These are phyloP conservation scores for Amanita inopinata DNA, from an alignment of 768 basidiomycete genomes.

Conservation along the genomic window DNA sequence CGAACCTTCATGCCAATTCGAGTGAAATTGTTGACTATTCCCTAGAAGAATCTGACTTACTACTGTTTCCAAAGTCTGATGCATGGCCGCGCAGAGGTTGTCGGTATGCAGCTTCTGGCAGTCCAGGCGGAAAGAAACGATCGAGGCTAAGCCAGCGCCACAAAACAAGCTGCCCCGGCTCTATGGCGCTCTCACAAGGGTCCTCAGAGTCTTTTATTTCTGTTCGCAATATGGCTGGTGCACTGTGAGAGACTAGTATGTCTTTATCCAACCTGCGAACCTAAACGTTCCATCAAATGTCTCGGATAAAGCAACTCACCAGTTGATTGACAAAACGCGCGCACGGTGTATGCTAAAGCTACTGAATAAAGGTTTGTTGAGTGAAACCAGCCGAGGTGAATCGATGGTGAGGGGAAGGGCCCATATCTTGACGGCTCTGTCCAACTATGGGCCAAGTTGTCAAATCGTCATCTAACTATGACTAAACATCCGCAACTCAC, in stretches of 20 bases:
- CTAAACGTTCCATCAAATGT: background rate
- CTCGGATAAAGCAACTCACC: slow-evolving; percentile 28
- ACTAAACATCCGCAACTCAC: slow-evolving; percentile 29
- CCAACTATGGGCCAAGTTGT: slow-evolving; percentile 36
- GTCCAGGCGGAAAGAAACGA: slow-evolving; percentile 48
- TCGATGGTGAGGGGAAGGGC: slow-evolving; percentile 30
- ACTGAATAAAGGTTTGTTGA: slow-evolving; percentile 73
- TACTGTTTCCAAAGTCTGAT: slow-evolving; percentile 61
- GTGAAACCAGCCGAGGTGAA: slow-evolving; percentile 32
- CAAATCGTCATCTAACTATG: background rate
- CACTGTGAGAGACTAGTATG: slow-evolving; percentile 43
- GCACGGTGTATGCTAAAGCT: slow-evolving; percentile 57
- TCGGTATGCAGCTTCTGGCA: background rate
- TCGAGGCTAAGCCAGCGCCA: slow-evolving; percentile 64
- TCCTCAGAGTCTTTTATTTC: slow-evolving; percentile 15
- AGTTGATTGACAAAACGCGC: slow-evolving; percentile 51
- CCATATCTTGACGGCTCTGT: slow-evolving; percentile 74
- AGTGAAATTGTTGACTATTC: too few species aligned
- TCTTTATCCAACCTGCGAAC: slow-evolving; percentile 45
- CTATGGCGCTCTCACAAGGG: slow-evolving; percentile 21
- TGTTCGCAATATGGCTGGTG: slow-evolving; percentile 37
- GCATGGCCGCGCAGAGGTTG: background rate
- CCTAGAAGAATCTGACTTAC: slow-evolving; percentile 38
- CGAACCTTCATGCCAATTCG: too few species aligned
- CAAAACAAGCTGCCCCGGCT: slow-evolving; percentile 43